Percentiles rank a stretch among this genome's conserved stretches.
These are phyloP conservation scores for Phytophthora meadii DNA, from an alignment of 352 stramenopile genomes.

Conservation along the genomic window DNA sequence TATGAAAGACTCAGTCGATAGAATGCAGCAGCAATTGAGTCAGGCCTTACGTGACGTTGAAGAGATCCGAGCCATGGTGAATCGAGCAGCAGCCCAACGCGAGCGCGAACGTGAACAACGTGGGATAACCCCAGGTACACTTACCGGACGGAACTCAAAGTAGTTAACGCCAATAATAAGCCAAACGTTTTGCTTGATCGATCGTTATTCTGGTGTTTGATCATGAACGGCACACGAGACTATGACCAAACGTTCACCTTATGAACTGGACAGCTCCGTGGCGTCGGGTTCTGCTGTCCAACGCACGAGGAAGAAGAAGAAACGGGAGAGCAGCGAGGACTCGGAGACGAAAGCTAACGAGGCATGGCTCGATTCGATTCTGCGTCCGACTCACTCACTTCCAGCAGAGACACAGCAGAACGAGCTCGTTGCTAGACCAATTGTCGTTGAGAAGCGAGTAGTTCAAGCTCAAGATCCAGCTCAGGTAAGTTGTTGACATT, in stretches of 20 bases:
- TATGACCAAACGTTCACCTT: slow-evolving; percentile 55
- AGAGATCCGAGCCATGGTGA: slow-evolving; percentile 36
- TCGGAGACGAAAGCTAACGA: slow-evolving; percentile 22
- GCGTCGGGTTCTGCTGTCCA: slow-evolving; percentile 6
- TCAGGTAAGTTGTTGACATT: slow-evolving; percentile 5
- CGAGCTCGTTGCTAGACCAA: slow-evolving; percentile 7
- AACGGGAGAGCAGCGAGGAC: slow-evolving; percentile 10
- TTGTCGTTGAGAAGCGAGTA: slow-evolving; percentile 21
- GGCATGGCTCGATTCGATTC: slow-evolving; percentile 34
- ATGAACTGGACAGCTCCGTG: slow-evolving; percentile 31
- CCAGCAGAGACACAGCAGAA: slow-evolving; percentile 17
- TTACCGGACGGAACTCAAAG: too few species aligned
- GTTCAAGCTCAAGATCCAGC: slow-evolving; percentile 7
- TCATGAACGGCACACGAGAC: neutral
- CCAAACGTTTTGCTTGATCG: neutral
- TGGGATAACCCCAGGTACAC: neutral
- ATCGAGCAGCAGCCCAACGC: slow-evolving; percentile 13
- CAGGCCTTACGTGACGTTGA: slow-evolving; percentile 32
- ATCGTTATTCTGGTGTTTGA: slow-evolving; percentile 12
- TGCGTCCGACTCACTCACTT: slow-evolving; percentile 11
- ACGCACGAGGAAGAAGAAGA: slow-evolving; percentile 33
- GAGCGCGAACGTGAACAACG: slow-evolving; percentile 11
- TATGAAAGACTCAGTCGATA: slow-evolving; percentile 37
- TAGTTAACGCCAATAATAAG: too few species aligned
- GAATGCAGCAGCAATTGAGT: slow-evolving; percentile 40